Conservation (phyloP, 768 basidiomycete genomes). For the Suillus sp. region DNA sequence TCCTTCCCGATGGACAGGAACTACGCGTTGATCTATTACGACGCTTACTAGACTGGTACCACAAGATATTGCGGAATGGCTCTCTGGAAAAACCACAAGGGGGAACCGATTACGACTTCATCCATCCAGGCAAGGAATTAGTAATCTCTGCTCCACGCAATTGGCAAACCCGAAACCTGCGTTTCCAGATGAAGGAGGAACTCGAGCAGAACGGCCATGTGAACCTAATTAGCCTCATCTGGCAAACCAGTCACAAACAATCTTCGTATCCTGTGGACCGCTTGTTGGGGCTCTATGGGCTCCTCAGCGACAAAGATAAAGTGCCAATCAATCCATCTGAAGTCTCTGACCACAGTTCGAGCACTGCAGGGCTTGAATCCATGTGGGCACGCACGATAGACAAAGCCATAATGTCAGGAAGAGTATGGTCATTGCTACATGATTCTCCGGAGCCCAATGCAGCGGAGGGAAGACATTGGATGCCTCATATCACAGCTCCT, state of each 20-base stretch:
- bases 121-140: background rate
- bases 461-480: background rate
- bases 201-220: background rate
- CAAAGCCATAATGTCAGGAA: background rate
- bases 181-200: background rate
- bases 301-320: background rate
- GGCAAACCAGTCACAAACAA: background rate
- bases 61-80: background rate
- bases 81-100: background rate
- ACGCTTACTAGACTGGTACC: background rate
- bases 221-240: background rate
- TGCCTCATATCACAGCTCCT: background rate
- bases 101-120: background rate
- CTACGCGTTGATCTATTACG: background rate
- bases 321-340: background rate
- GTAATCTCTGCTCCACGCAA: background rate
- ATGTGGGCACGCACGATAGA: background rate
- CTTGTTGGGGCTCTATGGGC: background rate
- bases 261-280: background rate
- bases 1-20: background rate
- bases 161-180: background rate
- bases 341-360: background rate
- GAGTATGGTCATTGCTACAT: background rate
- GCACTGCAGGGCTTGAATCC: background rate
- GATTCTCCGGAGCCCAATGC: background rate